Evolutionary conservation across 495 filamentous ascomycete species (phyloP), one percentile per base, ranked within the genome.

Genomic region (Hypoxylon subgilvum): DNA sequence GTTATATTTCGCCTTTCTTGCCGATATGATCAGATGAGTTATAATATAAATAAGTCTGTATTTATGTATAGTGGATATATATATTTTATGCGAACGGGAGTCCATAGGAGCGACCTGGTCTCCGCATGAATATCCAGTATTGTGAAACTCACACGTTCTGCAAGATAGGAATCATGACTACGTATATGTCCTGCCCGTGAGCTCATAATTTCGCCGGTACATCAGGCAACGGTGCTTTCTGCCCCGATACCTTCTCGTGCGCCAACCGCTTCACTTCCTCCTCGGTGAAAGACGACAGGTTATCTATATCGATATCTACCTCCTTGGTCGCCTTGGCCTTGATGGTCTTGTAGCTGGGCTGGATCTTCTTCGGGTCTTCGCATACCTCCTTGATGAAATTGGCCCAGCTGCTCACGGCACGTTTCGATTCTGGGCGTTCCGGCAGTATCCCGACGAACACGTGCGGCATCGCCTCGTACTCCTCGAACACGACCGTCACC

Each of bases 391-490:
- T 72, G 0, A 84, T 72, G 63, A 94, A 96, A 23, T 67, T 72
- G 0, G 81, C 75, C 73, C 84, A 81, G 14, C 79, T 70, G 6
- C 81, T 69, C 38, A 86, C 79, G 62, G 83, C 88, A 38, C 76
- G 69, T 49, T 71, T 72, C 1, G 78, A 65, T 4, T 75, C 80
- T 0, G 71, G 46, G 1, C 82, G 61, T n/a, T 63, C 67, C n/a
- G 76, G 70, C 51, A 96, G 72, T 0, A 95, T 41, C 57, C 86
- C 61, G 0, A 79, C 85, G 68, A 95, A 96, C 53, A 87, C 89
- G 67, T 97, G 93, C 36, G 92, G 92, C 90, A 96, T 95, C 1
- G 85, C 87, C 70, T 93, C 89, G 61, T 85, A 96, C 70, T 90
- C 81, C 64, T 92, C 85, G 31, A 84, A 87, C 25, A 83, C 73